Evolutionary conservation across 257 asterid genomes (phyloP).

Genomic region (Leonotis leonurus): DNA sequence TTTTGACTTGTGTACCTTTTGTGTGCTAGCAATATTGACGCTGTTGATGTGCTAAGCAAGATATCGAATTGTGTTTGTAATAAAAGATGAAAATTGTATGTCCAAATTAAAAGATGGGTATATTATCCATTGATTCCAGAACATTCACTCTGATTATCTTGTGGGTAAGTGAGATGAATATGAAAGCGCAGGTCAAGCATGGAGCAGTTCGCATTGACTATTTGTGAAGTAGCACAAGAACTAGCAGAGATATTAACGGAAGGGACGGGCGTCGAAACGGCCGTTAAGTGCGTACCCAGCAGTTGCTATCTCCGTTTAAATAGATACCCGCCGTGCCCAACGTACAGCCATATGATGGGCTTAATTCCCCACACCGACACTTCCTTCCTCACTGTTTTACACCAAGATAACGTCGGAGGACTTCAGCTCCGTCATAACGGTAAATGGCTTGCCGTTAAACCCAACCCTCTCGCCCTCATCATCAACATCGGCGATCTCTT

Average conservation of each 20-base stretch:
- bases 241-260: conserved; percentile 56
- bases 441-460: conserved; percentile 75
- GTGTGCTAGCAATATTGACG: too few relatives aligned
- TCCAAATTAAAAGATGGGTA: too few relatives aligned
- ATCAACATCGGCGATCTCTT: conserved; percentile 80
- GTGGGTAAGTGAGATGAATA: too few relatives aligned
- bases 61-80: too few relatives aligned
- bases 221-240: conserved; percentile 44
- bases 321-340: conserved; percentile 66
- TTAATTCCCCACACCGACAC: conserved; percentile 82
- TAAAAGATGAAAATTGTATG: too few relatives aligned
- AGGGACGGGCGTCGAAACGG: conserved; percentile 35
- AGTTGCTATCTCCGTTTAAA: conserved; percentile 77
- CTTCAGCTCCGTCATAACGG: conserved; percentile 66
- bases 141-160: too few relatives aligned
- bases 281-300: too few relatives aligned
- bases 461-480: conserved; percentile 60
- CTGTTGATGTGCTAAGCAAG: too few relatives aligned
- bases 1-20: too few relatives aligned
- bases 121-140: too few relatives aligned
- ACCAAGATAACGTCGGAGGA: conserved; percentile 81
- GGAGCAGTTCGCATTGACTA: conserved; percentile 48
- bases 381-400: conserved; percentile 70
- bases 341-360: conserved; percentile 44
- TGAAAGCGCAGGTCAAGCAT: conserved; percentile 54